Evolutionary conservation across 768 basidiomycete genomes (phyloP).

Genomic region (Pisolithus orientalis): DNA sequence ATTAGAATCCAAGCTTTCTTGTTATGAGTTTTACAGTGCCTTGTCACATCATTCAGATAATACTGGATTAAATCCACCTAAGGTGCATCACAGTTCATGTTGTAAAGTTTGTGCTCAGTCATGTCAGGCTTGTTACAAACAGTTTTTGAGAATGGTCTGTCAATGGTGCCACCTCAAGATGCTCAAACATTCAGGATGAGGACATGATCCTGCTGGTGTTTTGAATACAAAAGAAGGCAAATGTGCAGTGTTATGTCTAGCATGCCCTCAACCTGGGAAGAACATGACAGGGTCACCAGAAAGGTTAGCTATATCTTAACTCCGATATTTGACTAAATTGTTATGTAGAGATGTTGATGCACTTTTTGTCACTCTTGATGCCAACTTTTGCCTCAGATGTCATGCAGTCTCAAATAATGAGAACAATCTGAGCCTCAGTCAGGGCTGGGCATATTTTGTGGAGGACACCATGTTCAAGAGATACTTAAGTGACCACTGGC

Average conservation of each 20-base stretch:
- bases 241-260: constrained; percentile 19
- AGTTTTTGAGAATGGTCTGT: constrained; percentile 8
- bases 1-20: constrained; percentile 22
- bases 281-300: constrained; percentile 5
- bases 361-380: constrained; percentile 24
- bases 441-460: constrained; percentile 22
- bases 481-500: constrained; percentile 9
- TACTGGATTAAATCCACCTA: constrained; percentile 11
- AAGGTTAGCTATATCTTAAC: neutral
- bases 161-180: constrained; percentile 19
- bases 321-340: neutral
- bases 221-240: constrained; percentile 17
- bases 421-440: constrained; percentile 15
- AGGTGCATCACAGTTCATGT: constrained; percentile 9
- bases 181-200: constrained; percentile 21
- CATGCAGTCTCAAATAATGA: constrained; percentile 9
- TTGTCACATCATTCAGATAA: constrained; percentile 22
- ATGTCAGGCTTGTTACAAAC: constrained; percentile 9
- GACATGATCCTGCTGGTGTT: constrained; percentile 18
- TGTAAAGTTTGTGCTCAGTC: neutral
- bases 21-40: constrained; percentile 24
- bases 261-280: constrained; percentile 22
- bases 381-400: constrained; percentile 28
- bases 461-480: constrained; percentile 13
- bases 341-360: neutral